A percentile compares a stretch with the other conserved stretches of the same genome.
These are phyloP conservation scores for Talaromyces albobiverticillius DNA, from an alignment of 2,329 filamentous ascomycete species.

Conservation along the genomic window DNA sequence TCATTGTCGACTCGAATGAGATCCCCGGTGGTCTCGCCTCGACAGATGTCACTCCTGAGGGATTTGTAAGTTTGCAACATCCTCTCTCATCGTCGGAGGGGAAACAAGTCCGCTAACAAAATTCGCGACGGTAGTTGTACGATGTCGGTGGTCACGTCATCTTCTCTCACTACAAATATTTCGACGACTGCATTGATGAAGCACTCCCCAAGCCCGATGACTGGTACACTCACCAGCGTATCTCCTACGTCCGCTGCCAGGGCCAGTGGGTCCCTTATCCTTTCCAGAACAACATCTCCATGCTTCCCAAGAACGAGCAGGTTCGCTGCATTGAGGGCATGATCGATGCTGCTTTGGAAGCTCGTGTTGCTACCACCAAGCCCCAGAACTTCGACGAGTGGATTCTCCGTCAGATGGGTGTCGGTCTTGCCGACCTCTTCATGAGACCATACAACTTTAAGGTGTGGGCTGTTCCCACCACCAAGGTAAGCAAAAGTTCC, in stretches of 20 bases:
- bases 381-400: slow-evolving; percentile 97
- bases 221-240: slow-evolving; percentile 97
- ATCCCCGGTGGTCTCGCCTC: slow-evolving; percentile 93
- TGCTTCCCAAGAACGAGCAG: slow-evolving; percentile 96
- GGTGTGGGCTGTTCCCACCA: slow-evolving; percentile 98
- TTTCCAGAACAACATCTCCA: slow-evolving; percentile 99
- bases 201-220: slow-evolving; percentile 89
- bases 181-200: slow-evolving; percentile 97
- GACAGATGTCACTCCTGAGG: slow-evolving; percentile 91
- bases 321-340: slow-evolving; percentile 91
- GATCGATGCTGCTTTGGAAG: slow-evolving; percentile 89
- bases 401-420: slow-evolving; percentile 89
- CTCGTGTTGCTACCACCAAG: slow-evolving; percentile 83
- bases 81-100: neutral
- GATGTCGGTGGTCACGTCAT: slow-evolving; percentile 98
- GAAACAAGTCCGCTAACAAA: neutral
- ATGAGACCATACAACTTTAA: slow-evolving; percentile 99
- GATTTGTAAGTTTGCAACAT: slow-evolving; percentile 75
- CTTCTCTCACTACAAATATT: slow-evolving; percentile 99
- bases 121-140: slow-evolving; percentile 66
- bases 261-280: slow-evolving; percentile 95
- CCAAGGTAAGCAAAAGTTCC: slow-evolving; percentile 63
- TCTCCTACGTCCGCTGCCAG: slow-evolving; percentile 99
- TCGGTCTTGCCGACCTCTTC: slow-evolving; percentile 88
- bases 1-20: slow-evolving; percentile 90